Conservation (phyloP, 2,329 filamentous ascomycete genomes). For the Aspergillus tubingensis region DNA sequence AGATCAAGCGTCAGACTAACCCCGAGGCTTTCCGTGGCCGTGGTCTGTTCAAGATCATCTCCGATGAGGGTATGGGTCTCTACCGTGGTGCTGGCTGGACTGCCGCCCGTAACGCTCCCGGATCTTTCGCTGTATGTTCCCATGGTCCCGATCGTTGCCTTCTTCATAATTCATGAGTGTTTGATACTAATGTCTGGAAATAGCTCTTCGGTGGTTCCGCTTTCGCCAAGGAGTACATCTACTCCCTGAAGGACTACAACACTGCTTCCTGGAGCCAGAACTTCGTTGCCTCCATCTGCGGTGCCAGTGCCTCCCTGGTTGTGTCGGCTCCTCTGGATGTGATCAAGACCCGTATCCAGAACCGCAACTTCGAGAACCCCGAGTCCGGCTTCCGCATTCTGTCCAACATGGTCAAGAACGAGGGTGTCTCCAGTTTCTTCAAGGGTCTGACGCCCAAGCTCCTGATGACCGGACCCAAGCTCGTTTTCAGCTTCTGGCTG, state of each 20-base stretch:
- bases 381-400: constrained; percentile 92
- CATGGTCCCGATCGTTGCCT: constrained; percentile 19
- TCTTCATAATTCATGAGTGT: not conserved
- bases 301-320: constrained; percentile 90
- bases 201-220: constrained; percentile 96
- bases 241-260: constrained; percentile 91
- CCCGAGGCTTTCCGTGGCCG: constrained; percentile 95
- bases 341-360: constrained; percentile 98
- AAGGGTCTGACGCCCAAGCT: constrained; percentile 97
- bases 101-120: constrained; percentile 92
- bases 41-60: constrained; percentile 83
- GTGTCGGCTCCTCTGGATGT: constrained; percentile 97
- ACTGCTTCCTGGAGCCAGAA: constrained; percentile 91
- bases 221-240: constrained; percentile 96
- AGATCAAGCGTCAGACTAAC: constrained; percentile 99
- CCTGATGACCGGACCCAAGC: constrained; percentile 97
- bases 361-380: constrained; percentile 97
- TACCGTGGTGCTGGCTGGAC: constrained; percentile 99
- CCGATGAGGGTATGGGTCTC: constrained; percentile 90
- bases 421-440: constrained; percentile 87
- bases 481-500: constrained; percentile 99
- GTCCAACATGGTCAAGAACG: constrained; percentile 87
- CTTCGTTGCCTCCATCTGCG: constrained; percentile 93
- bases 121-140: constrained; percentile 83
- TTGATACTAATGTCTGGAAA: constrained; percentile 12